A percentile compares a stretch with the other conserved stretches of the same genome.
phyloP scores from a whole-genome alignment of 2,329 filamentous ascomycete species.

The Leptographium flavum region DNA sequence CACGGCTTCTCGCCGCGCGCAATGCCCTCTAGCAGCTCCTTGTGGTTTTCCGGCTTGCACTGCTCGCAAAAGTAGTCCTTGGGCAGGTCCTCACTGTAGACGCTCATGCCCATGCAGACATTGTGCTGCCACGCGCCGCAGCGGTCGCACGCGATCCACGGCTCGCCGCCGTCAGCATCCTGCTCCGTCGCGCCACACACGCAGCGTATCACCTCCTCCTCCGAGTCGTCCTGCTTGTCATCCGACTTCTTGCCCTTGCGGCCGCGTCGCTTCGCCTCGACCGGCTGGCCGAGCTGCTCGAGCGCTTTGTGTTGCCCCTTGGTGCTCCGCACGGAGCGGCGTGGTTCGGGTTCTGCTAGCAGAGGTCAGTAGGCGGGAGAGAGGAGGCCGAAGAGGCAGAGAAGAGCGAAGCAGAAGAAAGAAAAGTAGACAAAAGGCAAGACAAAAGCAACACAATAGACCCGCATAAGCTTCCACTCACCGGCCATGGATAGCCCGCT shows the following conservation, averaged over 20 bases:
- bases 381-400: too few relatives aligned
- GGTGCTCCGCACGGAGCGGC: constrained; percentile 87
- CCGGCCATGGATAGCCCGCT: too few relatives aligned
- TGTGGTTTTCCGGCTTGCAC: constrained; percentile 75
- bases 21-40: constrained; percentile 64
- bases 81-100: constrained; percentile 63
- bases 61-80: constrained; percentile 86
- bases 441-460: neutral
- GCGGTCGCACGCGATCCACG: constrained; percentile 91
- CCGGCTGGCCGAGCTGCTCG: constrained; percentile 53
- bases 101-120: constrained; percentile 76
- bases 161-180: constrained; percentile 71
- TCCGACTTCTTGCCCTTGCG: constrained; percentile 43
- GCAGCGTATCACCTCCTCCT: constrained; percentile 74
- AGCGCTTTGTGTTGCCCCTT: constrained; percentile 93
- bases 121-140: constrained; percentile 97
- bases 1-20: constrained; percentile 72
- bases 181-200: constrained; percentile 81
- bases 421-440: too few relatives aligned
- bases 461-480: too few relatives aligned
- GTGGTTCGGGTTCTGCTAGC: constrained; percentile 52
- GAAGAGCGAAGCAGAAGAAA: too few relatives aligned
- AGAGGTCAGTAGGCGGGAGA: neutral
- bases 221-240: constrained; percentile 37
- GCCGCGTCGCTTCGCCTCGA: constrained; percentile 37